Evolutionary conservation across 2,329 filamentous ascomycete genomes (phyloP), one percentile per base, ranked within the genome.

Genomic region (Penicillium italicum): DNA sequence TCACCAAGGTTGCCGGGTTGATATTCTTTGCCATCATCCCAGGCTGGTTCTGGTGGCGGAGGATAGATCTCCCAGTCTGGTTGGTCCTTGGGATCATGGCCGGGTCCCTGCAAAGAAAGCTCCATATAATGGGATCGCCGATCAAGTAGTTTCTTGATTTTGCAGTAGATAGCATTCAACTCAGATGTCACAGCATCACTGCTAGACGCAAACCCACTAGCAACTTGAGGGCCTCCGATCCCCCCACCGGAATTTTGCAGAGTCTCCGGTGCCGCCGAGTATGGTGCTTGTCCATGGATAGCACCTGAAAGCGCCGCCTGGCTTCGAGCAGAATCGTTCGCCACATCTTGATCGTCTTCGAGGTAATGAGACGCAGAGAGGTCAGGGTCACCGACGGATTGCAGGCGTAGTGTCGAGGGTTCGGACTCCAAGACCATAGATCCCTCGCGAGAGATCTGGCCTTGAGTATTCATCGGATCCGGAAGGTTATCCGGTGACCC

Each of bases 61-160:
- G 94, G 94, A 67, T 97, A 97, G 42, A 99, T 90, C 51, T 83
- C 81, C 93, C 93, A 99, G 47, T 80, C 82, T 0, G 86, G 82
- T 18, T 88, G 84, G 70, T 97, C 91, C 66, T 91, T 91, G 1
- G 94, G 94, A 64, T 97, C 97, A 69, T 96, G 90, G 12, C 84
- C 82, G 8, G 87, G 82, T 10, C 88, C 83, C 69, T 99, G 94
- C 20, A 92, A 78, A 0, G 94, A 97, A 16, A 97, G 75, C 1
- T 84, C 79, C 50, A 97, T 90, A 74, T 97, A 99, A 67, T 91
- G 95, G 71, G 91, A 87, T 57, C 94, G 85, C 38, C 92, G 80
- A 65, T 97, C 90, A 43, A 97, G 76, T n/a, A 97, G 85, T 63
- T 88, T 88, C 71, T 96, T 90, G 53, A 99, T 91, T 63, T 94